Percentiles rank a stretch among this genome's conserved stretches.
Conservation (phyloP, 768 basidiomycete genomes). For the Megacollybia marginata region DNA sequence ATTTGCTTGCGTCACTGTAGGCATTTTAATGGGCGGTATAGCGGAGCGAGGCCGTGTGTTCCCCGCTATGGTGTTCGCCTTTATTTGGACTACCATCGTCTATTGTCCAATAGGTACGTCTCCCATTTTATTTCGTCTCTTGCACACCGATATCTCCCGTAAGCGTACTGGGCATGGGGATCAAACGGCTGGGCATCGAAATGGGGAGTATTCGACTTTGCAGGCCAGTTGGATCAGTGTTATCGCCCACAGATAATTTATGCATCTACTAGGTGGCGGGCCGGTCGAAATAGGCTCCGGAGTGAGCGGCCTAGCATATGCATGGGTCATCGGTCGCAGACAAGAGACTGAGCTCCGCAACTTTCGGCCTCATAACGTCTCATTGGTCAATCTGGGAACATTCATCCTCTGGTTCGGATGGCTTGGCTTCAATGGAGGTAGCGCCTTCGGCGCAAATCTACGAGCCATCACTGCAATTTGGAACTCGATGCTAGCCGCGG, state of each 20-base stretch:
- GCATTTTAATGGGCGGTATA: constrained; percentile 69
- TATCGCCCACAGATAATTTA: not conserved
- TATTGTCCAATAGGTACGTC: constrained; percentile 59
- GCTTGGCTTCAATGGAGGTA: constrained; percentile 89
- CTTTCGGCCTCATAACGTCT: constrained; percentile 86
- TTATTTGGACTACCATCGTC: constrained; percentile 81
- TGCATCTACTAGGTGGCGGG: constrained; percentile 55
- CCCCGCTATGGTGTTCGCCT: constrained; percentile 75
- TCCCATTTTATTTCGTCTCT: constrained; percentile 68
- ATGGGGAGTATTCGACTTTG: constrained; percentile 84
- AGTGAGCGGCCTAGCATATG: constrained; percentile 76
- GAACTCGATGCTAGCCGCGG: constrained; percentile 84
- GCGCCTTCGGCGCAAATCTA: constrained; percentile 81
- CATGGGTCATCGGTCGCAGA: constrained; percentile 81
- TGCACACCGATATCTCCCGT: constrained; percentile 68
- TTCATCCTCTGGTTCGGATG: constrained; percentile 86
- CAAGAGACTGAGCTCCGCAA: constrained; percentile 64
- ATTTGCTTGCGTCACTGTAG: constrained; percentile 77
- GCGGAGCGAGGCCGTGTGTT: constrained; percentile 84
- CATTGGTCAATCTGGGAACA: constrained; percentile 76
- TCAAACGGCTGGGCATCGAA: constrained; percentile 30
- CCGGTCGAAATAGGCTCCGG: constrained; percentile 88
- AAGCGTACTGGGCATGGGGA: constrained; percentile 79
- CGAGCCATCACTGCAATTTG: constrained; percentile 80
- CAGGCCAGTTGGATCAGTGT: constrained; percentile 38